Conservation (phyloP, 2,329 filamentous ascomycete genomes). For the Coniochaeta sp. region DNA sequence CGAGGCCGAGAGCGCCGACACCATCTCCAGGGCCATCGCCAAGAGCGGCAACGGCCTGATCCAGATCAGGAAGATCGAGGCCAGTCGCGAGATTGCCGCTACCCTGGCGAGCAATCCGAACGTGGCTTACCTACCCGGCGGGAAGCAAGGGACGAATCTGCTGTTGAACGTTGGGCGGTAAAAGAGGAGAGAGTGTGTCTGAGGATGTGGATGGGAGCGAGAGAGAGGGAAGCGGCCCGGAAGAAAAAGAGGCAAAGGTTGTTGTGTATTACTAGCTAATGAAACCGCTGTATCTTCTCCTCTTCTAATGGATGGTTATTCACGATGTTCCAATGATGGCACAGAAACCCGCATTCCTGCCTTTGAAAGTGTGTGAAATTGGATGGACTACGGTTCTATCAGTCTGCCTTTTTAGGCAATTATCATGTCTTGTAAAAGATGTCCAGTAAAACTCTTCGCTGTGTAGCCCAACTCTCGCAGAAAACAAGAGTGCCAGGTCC, state of each 20-base stretch:
- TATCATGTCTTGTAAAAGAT: not conserved
- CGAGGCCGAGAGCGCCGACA: conserved; percentile 93
- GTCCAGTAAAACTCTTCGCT: not conserved
- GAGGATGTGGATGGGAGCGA: not conserved
- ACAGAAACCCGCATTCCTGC: too few relatives aligned
- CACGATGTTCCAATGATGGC: not conserved
- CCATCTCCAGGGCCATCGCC: conserved; percentile 86
- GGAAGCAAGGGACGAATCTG: conserved; percentile 54
- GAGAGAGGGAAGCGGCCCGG: not conserved
- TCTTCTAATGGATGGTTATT: conserved; percentile 8
- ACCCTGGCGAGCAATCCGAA: conserved; percentile 88
- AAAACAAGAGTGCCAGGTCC: not conserved
- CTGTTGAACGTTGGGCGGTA: conserved; percentile 44
- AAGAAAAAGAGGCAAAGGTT: conserved; percentile 2
- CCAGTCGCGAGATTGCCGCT: conserved; percentile 89
- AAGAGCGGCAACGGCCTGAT: conserved; percentile 92
- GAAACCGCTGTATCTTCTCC: conserved; percentile 15
- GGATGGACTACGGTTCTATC: not conserved
- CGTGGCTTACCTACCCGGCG: conserved; percentile 85
- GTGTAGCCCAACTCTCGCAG: not conserved
- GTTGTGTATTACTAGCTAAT: conserved; percentile 15
- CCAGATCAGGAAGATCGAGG: conserved; percentile 95
- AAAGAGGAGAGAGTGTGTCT: not conserved
- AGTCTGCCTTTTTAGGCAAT: not conserved
- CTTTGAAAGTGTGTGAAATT: not conserved